Evolutionary conservation across 257 asterid genomes (phyloP), one percentile per base, ranked within the genome.

Genomic region (Striga asiatica): DNA sequence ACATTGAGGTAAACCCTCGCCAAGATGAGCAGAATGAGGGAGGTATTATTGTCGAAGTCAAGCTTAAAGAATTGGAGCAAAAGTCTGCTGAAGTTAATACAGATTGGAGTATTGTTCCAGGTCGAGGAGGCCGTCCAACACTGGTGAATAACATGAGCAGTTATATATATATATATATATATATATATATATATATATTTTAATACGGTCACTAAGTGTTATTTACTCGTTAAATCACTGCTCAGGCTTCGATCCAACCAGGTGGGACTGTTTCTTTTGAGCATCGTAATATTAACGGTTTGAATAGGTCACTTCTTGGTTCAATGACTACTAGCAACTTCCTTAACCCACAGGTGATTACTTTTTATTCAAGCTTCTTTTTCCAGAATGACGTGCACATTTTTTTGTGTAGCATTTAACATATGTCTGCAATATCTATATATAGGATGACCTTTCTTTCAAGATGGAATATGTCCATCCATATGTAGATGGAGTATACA

Each of bases 241-340:
- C 65, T 53, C 76, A 92, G 97, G 95, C 99, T 71, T 88, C 99
- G 39, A 68, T 92, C 64, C 99, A 88, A 74, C 99, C 99, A 17
- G 97, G 99, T 58, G 99, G 99, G 61, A 81, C 97, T 46, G 94
- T 92, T 61, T 92, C 99, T 42, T 92, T 88, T 61, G 99, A 92
- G 78, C 97, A 92, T 73, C 77, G 99, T 31, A 92, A 92, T 62
- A 76, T 92, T 66, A 74, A 79, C 13, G 99, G 99, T 31, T 61
- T 92, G 68, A 92, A 92, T 66, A 81, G 99, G 74, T 92, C 99
- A 39, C 74, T 92, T 65, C 91, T 81, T 68, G 99, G 97, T 70
- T 75, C 97, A 43, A 97, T 92, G 59, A 88, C 93, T 68, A 88
- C 97, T 46, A 81, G 94, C 82, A 92, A 92, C 76, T 88, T 88